phyloP scores from a whole-genome alignment of 2,329 filamentous ascomycete genomes.

The Stemphylium lycopersici region DNA sequence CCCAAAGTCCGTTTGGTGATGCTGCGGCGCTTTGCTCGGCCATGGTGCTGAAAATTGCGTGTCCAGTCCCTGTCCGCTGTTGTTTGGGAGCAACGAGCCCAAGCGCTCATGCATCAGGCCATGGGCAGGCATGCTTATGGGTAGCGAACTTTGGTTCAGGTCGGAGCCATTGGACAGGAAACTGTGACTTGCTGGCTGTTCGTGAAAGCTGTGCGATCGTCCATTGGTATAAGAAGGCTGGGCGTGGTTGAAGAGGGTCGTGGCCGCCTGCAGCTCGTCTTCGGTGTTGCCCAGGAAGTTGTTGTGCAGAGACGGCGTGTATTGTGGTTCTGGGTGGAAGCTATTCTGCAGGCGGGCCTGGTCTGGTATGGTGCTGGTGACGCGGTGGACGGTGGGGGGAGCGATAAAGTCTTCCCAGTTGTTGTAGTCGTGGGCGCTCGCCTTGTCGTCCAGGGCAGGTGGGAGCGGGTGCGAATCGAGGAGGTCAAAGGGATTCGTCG shows the following conservation, averaged over 20 bases:
- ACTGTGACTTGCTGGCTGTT: constrained; percentile 9
- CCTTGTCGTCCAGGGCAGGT: constrained; percentile 27
- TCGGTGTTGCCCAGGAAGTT: constrained; percentile 33
- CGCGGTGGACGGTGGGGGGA: constrained; percentile 41
- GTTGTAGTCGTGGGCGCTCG: constrained; percentile 30
- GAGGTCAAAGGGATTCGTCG: constrained; percentile 36
- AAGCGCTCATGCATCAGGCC: constrained; percentile 40
- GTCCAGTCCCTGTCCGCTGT: constrained; percentile 37
- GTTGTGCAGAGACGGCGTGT: constrained; percentile 15
- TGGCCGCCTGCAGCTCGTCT: constrained; percentile 42
- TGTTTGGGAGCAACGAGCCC: constrained; percentile 37
- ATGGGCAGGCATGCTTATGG: constrained; percentile 32
- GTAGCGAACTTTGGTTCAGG: constrained; percentile 10
- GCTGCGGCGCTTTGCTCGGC: constrained; percentile 26
- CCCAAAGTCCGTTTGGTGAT: constrained; percentile 26
- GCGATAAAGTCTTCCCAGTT: constrained; percentile 37
- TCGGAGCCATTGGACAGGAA: constrained; percentile 10
- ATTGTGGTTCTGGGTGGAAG: constrained; percentile 34
- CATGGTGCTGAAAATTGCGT: constrained; percentile 38
- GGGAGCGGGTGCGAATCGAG: constrained; percentile 21
- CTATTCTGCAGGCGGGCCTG: constrained; percentile 37
- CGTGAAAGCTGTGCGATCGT: constrained; percentile 32
- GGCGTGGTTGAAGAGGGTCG: constrained; percentile 41
- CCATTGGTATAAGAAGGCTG: constrained; percentile 31
- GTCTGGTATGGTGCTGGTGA: constrained; percentile 45